Conservation (phyloP, 306 rosid genomes). For the Styphnolobium japonicum region DNA sequence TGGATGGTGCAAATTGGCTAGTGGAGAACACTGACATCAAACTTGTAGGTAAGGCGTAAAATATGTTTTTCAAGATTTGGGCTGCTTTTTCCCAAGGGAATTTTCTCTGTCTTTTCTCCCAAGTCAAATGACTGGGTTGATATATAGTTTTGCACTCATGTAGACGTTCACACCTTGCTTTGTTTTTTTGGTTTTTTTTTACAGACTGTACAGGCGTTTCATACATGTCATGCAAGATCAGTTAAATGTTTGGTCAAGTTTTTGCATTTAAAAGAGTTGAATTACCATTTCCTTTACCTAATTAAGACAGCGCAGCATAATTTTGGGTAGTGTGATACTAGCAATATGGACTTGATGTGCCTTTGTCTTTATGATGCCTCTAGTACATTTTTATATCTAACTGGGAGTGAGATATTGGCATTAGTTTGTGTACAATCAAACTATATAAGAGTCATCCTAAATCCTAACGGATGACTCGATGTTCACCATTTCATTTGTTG, state of each 20-base stretch:
- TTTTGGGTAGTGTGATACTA: not conserved
- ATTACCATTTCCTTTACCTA: not conserved
- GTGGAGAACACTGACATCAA: slow-evolving; percentile 74
- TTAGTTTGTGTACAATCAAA: not conserved
- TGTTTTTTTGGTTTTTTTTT: no score
- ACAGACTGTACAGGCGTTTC: not conserved
- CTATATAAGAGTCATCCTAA: no score
- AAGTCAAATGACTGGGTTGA: not conserved
- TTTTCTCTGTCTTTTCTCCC: not conserved
- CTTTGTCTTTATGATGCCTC: not conserved
- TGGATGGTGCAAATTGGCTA: slow-evolving; percentile 74
- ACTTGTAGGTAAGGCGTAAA: slow-evolving; percentile 49
- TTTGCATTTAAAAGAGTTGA: not conserved
- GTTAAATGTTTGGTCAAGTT: not conserved
- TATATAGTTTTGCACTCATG: not conserved
- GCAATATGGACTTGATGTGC: not conserved
- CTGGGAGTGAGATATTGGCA: not conserved
- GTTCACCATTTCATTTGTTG: not conserved
- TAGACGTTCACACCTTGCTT: not conserved
- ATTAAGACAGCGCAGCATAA: not conserved
- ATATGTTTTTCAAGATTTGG: not conserved
- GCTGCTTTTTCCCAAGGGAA: not conserved
- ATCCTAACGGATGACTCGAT: not conserved
- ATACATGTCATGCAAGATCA: not conserved
- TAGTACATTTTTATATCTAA: not conserved